Evolutionary conservation across 2,329 filamentous ascomycete genomes (phyloP).

Genomic region (Nannizziopsis barbatae): DNA sequence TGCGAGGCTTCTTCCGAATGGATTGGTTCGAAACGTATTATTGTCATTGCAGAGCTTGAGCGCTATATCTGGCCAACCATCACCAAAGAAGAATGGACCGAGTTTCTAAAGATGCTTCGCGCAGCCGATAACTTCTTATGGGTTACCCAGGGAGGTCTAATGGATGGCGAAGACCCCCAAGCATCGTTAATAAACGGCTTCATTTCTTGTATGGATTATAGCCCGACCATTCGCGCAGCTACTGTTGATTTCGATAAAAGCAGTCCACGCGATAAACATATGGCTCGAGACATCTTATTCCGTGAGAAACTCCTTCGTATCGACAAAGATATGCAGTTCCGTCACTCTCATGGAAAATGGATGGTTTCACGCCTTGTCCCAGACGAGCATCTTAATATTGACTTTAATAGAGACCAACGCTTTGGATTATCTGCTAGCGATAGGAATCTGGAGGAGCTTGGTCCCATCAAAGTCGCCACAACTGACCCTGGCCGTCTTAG

Average conservation of each 20-base stretch:
- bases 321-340: neutral
- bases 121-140: neutral
- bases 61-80: neutral
- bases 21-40: neutral
- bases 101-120: neutral
- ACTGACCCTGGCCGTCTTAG: neutral
- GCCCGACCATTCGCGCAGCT: neutral
- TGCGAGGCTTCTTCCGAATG: neutral
- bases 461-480: neutral
- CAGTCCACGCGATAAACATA: neutral
- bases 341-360: neutral
- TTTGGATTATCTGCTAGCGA: neutral
- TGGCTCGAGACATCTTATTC: neutral
- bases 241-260: neutral
- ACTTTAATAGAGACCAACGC: neutral
- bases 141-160: neutral
- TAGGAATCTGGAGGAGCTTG: neutral
- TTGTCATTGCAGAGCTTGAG: neutral
- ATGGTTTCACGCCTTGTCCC: neutral
- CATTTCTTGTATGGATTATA: neutral
- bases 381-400: neutral
- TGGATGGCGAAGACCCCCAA: neutral
- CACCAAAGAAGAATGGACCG: neutral
- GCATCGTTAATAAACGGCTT: neutral
- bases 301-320: neutral